A percentile compares a stretch with the other conserved stretches of the same genome.
These are phyloP conservation scores for Mariannaea sp. DNA, from an alignment of 2,329 filamentous ascomycete species.

Conservation along the genomic window DNA sequence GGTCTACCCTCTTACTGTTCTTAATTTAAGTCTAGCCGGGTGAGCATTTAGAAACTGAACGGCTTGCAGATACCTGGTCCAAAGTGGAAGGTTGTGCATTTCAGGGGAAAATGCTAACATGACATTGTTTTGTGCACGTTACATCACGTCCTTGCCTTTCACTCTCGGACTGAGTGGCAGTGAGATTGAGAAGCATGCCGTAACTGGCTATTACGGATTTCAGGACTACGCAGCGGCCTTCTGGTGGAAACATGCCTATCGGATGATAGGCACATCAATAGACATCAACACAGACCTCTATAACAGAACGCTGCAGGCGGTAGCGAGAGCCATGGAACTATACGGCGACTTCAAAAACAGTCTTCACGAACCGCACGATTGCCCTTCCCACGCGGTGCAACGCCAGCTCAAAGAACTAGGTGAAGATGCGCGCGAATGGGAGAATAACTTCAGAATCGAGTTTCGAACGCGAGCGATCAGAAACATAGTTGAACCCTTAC, in stretches of 20 bases:
- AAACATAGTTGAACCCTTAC: neutral
- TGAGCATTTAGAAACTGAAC: neutral
- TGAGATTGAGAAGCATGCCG: neutral
- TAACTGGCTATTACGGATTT: constrained; percentile 9
- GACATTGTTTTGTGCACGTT: constrained; percentile 8
- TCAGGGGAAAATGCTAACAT: constrained; percentile 3
- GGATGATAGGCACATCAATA: neutral
- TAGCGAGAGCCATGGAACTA: too few relatives aligned
- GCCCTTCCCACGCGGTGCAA: too few relatives aligned
- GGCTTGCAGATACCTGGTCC: constrained; percentile 13
- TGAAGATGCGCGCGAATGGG: constrained; percentile 2
- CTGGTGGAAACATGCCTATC: constrained; percentile 17
- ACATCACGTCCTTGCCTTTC: constrained; percentile 17
- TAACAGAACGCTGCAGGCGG: neutral
- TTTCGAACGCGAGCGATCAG: constrained; percentile 7
- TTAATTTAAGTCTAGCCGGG: neutral
- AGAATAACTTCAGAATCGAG: constrained; percentile 5
- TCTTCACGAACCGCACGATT: too few relatives aligned
- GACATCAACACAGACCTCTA: neutral
- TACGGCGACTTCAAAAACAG: too few relatives aligned
- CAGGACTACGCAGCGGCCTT: constrained; percentile 18
- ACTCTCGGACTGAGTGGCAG: neutral
- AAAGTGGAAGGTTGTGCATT: too few relatives aligned
- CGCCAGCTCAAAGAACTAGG: neutral
- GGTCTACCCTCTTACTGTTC: too few relatives aligned